phyloP scores from a whole-genome alignment of 306 rosid genomes.

The Ceratonia siliqua region DNA sequence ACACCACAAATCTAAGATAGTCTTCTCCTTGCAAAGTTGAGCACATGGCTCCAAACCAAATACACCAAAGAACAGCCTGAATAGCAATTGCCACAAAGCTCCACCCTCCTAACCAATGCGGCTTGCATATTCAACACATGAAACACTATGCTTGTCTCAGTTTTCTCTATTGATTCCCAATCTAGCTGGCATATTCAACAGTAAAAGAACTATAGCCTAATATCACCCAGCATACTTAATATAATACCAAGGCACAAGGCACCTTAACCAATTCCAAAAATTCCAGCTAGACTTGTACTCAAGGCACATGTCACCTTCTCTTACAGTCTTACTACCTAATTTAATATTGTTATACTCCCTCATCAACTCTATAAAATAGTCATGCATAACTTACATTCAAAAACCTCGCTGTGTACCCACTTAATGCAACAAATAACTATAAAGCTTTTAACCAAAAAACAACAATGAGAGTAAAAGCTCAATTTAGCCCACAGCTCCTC shows the following conservation, averaged over 20 bases:
- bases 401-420: conserved; percentile 1
- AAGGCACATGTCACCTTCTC: not conserved
- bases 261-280: not conserved
- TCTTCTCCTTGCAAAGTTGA: conserved; percentile 5
- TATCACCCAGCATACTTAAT: not conserved
- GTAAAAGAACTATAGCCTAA: not conserved
- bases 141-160: not conserved
- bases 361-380: not conserved
- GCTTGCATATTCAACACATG: not conserved
- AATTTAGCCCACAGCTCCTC: not conserved
- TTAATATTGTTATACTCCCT: not conserved
- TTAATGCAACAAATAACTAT: not conserved
- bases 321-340: not conserved
- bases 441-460: not conserved
- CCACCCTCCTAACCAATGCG: conserved; percentile 11
- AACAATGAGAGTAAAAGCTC: not conserved
- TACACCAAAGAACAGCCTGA: not conserved
- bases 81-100: not conserved
- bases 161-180: conserved; percentile 12
- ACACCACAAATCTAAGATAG: not conserved
- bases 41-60: not conserved
- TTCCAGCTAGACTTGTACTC: conserved; percentile 2
- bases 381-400: conserved; percentile 10
- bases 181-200: not conserved
- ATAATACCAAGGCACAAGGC: not conserved